Conservation (phyloP, 2,329 filamentous ascomycete genomes). For the Pleoardoris graminearum region DNA sequence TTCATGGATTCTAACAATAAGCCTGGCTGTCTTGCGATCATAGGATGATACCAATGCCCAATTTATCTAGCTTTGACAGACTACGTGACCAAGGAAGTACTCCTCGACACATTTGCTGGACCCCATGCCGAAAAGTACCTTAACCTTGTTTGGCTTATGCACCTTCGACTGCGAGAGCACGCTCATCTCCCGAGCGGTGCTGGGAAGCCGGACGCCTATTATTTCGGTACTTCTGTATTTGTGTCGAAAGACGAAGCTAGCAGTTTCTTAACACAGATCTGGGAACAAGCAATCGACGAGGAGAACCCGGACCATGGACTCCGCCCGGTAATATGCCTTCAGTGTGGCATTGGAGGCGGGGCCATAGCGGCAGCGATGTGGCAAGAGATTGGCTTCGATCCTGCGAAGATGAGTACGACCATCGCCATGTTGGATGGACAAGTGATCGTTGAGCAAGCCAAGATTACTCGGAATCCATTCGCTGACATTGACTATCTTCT, state of each 20-base stretch:
- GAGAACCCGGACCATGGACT: conserved; percentile 9
- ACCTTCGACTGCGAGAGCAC: conserved; percentile 15
- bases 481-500: conserved; percentile 13
- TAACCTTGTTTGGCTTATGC: conserved; percentile 17
- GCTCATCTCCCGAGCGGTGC: conserved; percentile 13
- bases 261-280: conserved; percentile 14
- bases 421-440: conserved; percentile 22
- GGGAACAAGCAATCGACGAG: conserved; percentile 19
- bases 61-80: conserved; percentile 6
- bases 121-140: conserved; percentile 21
- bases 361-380: conserved; percentile 1
- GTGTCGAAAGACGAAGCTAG: conserved; percentile 10
- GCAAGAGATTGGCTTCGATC: conserved; percentile 17
- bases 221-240: conserved; percentile 22
- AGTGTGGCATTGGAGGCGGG: conserved; percentile 13
- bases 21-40: neutral
- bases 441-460: conserved; percentile 15
- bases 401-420: conserved; percentile 11
- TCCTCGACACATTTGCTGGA: conserved; percentile 3
- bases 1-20: neutral
- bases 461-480: conserved; percentile 7
- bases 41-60: neutral
- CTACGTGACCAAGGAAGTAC: neutral
- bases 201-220: conserved; percentile 12
- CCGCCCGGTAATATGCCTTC: conserved; percentile 20